Percentiles rank a stretch among this genome's conserved stretches.
These are phyloP conservation scores for Taphrina sp. DNA, from an alignment of 1,139 yeast species.

Conservation along the genomic window DNA sequence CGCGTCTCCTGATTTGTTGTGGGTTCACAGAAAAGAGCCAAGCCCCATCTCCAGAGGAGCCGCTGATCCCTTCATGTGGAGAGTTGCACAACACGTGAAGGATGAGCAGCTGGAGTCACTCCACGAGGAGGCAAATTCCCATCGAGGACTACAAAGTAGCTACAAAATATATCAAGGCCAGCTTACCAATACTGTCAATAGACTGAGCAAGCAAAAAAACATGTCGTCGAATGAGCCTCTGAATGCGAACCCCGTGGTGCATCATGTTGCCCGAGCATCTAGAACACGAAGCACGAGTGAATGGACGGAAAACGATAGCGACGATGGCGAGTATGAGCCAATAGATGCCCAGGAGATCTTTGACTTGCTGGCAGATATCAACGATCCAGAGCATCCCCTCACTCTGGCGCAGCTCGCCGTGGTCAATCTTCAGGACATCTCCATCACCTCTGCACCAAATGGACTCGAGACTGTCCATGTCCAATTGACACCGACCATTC, in stretches of 20 bases:
- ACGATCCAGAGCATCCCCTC: slow-evolving; percentile 97
- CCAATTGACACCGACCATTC: slow-evolving; percentile 92
- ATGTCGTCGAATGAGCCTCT: slow-evolving; percentile 23
- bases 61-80: too few species aligned
- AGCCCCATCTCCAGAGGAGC: too few species aligned
- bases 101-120: too few species aligned
- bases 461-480: slow-evolving; percentile 58
- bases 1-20: too few species aligned
- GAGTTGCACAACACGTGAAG: too few species aligned
- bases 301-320: slow-evolving; percentile 36
- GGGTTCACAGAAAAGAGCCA: too few species aligned
- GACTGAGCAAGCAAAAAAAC: too few species aligned
- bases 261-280: slow-evolving; percentile 22
- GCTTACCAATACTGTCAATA: too few species aligned
- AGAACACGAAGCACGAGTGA: slow-evolving; percentile 32
- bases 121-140: too few species aligned
- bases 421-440: slow-evolving; percentile 78
- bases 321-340: slow-evolving; percentile 55
- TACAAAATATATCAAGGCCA: too few species aligned
- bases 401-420: slow-evolving; percentile 94
- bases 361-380: slow-evolving; percentile 77
- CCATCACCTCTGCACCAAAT: slow-evolving; percentile 55
- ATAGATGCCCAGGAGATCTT: slow-evolving; percentile 76
- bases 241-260: slow-evolving; percentile 30
- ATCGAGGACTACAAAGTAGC: too few species aligned